Evolutionary conservation across 495 filamentous ascomycete species (phyloP).

Genomic region (Amniculicola lignicola): DNA sequence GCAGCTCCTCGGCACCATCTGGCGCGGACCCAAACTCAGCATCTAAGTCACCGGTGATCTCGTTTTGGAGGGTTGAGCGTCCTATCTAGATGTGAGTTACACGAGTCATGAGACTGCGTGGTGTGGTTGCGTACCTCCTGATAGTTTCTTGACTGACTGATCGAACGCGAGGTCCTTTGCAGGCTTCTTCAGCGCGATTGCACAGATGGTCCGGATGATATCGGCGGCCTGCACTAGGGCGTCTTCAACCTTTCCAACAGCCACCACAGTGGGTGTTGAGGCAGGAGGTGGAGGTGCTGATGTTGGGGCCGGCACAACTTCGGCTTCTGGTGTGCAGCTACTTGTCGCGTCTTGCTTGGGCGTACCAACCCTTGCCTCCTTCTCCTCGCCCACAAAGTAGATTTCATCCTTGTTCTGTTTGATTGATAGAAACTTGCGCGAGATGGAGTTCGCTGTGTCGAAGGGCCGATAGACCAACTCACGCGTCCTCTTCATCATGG

Average conservation of each 20-base stretch:
- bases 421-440: slow-evolving; percentile 83
- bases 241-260: slow-evolving; percentile 78
- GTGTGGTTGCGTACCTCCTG: slow-evolving; percentile 64
- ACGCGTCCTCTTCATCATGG: slow-evolving; percentile 91
- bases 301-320: slow-evolving; percentile 52
- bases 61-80: slow-evolving; percentile 90
- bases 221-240: slow-evolving; percentile 79
- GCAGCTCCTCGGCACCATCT: slow-evolving; percentile 94
- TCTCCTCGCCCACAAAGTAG: slow-evolving; percentile 92
- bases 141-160: slow-evolving; percentile 95
- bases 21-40: slow-evolving; percentile 96
- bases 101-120: not conserved
- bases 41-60: slow-evolving; percentile 87
- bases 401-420: slow-evolving; percentile 98
- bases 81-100: slow-evolving; percentile 50
- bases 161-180: slow-evolving; percentile 79
- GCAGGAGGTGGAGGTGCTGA: slow-evolving; percentile 10
- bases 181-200: slow-evolving; percentile 92
- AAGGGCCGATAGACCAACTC: slow-evolving; percentile 91
- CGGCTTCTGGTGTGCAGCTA: slow-evolving; percentile 43
- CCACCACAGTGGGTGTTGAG: slow-evolving; percentile 44
- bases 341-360: slow-evolving; percentile 49
- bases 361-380: slow-evolving; percentile 66
- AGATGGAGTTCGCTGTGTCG: slow-evolving; percentile 61
- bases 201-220: slow-evolving; percentile 82